A percentile compares a stretch with the other conserved stretches of the same genome.
phyloP scores from a whole-genome alignment of 2,329 filamentous ascomycete genomes.

The Trichoderma brevicompactum region DNA sequence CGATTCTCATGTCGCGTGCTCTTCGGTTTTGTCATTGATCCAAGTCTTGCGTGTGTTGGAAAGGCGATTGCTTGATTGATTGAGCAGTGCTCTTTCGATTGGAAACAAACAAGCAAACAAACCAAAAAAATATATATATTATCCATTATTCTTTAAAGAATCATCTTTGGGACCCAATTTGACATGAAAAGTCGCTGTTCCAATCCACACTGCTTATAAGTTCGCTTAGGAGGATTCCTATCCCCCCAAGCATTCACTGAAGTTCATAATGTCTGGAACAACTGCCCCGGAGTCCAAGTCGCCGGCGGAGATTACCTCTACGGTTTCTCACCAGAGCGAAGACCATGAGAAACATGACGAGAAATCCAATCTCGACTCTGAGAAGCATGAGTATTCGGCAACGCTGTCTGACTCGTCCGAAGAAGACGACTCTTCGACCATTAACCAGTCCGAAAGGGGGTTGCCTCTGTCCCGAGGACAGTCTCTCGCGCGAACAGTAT shows the following conservation, averaged over 20 bases:
- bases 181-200: slow-evolving; percentile 6
- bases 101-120: not conserved
- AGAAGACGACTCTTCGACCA: slow-evolving; percentile 1
- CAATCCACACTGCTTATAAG: slow-evolving; percentile 8
- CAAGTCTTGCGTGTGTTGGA: not conserved
- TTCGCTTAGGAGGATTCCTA: not conserved
- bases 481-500: slow-evolving; percentile 42
- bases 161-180: not conserved
- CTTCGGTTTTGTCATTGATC: not conserved
- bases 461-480: not conserved
- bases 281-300: not conserved
- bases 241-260: not conserved
- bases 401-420: slow-evolving; percentile 2
- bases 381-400: slow-evolving; percentile 4
- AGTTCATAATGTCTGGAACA: slow-evolving; percentile 2
- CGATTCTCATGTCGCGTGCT: slow-evolving; percentile 10
- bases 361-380: not conserved
- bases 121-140: not conserved
- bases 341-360: not conserved
- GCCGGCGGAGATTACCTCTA: not conserved
- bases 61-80: not conserved
- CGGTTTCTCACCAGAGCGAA: not conserved
- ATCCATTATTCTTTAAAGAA: not conserved
- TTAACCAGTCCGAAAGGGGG: not conserved
- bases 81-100: not conserved